A percentile compares a stretch with the other conserved stretches of the same genome.
These are phyloP conservation scores for Corylus heterophylla DNA, from an alignment of 306 rosid species.

Conservation along the genomic window DNA sequence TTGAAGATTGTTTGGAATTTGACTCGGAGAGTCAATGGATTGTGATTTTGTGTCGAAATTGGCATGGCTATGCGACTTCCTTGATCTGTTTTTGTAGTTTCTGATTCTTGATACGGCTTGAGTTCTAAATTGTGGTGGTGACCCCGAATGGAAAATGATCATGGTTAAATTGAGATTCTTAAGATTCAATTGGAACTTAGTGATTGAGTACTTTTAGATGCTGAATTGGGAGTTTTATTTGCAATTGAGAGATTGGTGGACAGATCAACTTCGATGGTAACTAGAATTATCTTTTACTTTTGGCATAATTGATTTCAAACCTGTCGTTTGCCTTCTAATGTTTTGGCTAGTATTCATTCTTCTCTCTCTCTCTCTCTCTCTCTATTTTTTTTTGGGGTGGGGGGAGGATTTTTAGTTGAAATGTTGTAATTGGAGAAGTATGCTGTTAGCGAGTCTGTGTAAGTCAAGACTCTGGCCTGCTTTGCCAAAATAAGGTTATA, in stretches of 20 bases:
- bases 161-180: not conserved
- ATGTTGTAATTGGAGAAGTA: too few relatives aligned
- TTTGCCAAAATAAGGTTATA: not conserved
- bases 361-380: too few relatives aligned
- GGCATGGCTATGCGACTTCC: conserved; percentile 10
- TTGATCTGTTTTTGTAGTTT: not conserved
- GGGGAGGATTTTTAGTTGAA: too few relatives aligned
- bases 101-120: not conserved
- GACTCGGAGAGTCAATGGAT: not conserved
- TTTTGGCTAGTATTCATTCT: too few relatives aligned
- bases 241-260: not conserved
- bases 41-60: conserved; percentile 6
- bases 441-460: too few relatives aligned
- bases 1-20: conserved; percentile 15
- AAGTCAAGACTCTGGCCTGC: not conserved
- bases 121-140: not conserved
- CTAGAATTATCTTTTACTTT: not conserved
- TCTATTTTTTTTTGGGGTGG: too few relatives aligned
- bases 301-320: not conserved
- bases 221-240: not conserved
- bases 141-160: not conserved
- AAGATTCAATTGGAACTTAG: not conserved
- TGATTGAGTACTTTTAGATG: not conserved
- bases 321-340: not conserved
- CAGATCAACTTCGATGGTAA: not conserved